Conservation (phyloP, 371 early-diverging fungal species). For the Apophysomyces trapeziformis region DNA sequence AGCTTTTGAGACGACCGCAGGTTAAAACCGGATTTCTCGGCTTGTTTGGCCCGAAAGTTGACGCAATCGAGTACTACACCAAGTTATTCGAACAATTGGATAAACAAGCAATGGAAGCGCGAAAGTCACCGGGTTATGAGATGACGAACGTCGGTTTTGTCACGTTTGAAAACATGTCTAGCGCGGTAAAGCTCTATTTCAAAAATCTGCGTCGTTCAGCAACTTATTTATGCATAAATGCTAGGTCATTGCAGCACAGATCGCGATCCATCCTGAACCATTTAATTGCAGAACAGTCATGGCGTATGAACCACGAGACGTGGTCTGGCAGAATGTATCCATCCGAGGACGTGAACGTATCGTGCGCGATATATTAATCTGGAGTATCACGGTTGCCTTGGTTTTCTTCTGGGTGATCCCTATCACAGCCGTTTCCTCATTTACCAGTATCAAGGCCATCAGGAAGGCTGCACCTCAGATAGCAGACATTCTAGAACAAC, state of each 20-base stretch:
- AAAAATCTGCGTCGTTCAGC: constrained; percentile 4
- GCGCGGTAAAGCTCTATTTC: constrained; percentile 38
- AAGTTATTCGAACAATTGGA: constrained; percentile 41
- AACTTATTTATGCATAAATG: too few species aligned
- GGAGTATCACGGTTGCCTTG: constrained; percentile 41
- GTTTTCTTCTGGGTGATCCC: constrained; percentile 52
- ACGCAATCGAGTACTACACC: constrained; percentile 54
- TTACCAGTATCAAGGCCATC: constrained; percentile 51
- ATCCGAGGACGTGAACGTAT: constrained; percentile 53
- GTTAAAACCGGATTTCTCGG: constrained; percentile 39
- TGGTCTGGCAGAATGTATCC: constrained; percentile 67
- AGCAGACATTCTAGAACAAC: constrained; percentile 17
- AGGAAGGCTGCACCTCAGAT: constrained; percentile 28
- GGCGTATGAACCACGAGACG: constrained; percentile 80
- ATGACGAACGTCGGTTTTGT: constrained; percentile 51
- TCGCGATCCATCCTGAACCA: constrained; percentile 62
- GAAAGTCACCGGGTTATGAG: constrained; percentile 32
- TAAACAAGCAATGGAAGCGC: constrained; percentile 29
- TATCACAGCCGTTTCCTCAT: constrained; percentile 48
- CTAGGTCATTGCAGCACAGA: constrained; percentile 64
- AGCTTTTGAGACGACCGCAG: constrained; percentile 23
- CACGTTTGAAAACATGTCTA: constrained; percentile 46
- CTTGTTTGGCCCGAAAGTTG: constrained; percentile 41
- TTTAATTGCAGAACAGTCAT: constrained; percentile 67
- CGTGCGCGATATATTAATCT: constrained; percentile 47